Base-by-base conservation (phyloP, 371 early-diverging fungal species). In the Entomophthora muscae region DNA sequence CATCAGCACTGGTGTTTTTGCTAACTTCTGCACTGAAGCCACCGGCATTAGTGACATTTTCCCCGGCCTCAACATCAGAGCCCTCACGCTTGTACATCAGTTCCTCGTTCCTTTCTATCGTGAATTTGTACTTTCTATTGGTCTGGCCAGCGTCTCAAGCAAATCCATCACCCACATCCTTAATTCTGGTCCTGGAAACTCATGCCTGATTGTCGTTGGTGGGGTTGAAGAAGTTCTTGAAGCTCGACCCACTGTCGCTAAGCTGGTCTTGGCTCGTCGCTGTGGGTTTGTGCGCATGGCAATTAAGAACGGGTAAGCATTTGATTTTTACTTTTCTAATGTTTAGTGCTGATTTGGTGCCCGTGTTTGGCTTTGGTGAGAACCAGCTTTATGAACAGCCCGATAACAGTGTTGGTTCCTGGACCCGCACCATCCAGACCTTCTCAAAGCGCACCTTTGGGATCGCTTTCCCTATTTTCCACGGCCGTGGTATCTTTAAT, bases 381-480 rank as follows among this genome's bases (percentile, higher is more conserved):
- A 90, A 2, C 89, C 89, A 65, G 80, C 89, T 70, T 82, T 84
- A n/a, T 67, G 87, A 61, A 90, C 91, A 67, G 42, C 33, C 71
- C 24, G 78, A 75, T 17, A 78, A 83, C 22, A 67, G 68, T 53
- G 53, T 84, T n/a, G n/a, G n/a, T n/a, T n/a, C n/a, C n/a, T n/a
- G n/a, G n/a, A n/a, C n/a, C n/a, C n/a, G n/a, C n/a, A 3, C 78
- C 75, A 31, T 80, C 32, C 88, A 88, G 64, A 76, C 78, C 42
- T 69, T 75, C 65, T 65, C 85, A 66, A 80, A 87, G 68, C 67
- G 75, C 0, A 62, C 72, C 2, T 70, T 79, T 32, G 86, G 83
- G 33, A 85, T 83, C 66, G 84, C 89, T 0, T 54, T 84, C 66
- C 86, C 86, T 5, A 67, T 86, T 42, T 83, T 84, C 65, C 83